Conservation (phyloP, 495 filamentous ascomycete species). For the Penicillium soppii region DNA sequence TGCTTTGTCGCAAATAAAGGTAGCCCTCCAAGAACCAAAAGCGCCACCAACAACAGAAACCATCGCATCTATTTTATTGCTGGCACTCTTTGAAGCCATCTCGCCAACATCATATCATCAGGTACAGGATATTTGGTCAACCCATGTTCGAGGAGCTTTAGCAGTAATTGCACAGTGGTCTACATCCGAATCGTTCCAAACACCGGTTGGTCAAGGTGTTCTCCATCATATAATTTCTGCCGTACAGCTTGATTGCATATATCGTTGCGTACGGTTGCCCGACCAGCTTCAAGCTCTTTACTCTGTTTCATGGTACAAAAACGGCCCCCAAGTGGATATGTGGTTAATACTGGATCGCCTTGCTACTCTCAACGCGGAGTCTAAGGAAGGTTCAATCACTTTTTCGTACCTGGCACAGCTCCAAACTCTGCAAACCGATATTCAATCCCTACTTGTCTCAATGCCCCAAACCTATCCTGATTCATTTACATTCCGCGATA, state of each 20-base stretch:
- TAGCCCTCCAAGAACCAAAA: background rate
- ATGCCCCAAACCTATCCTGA: background rate
- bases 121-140: conserved; percentile 1
- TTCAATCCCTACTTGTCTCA: background rate
- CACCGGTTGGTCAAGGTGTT: background rate
- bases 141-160: conserved; percentile 1
- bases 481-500: background rate
- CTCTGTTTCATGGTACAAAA: background rate
- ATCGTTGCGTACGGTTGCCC: background rate
- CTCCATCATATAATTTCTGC: conserved; percentile 5
- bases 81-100: conserved; percentile 5
- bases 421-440: background rate
- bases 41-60: background rate
- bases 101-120: background rate
- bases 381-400: background rate
- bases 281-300: background rate
- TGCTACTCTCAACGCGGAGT: background rate
- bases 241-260: conserved; percentile 1
- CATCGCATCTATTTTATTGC: background rate
- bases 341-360: background rate
- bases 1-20: background rate
- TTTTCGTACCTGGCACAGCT: background rate
- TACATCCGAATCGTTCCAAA: background rate
- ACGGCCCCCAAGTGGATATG: background rate
- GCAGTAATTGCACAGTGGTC: background rate